A percentile compares a stretch with the other conserved stretches of the same genome.
Conservation (phyloP, 176 grass and related monocot genomes). For the Carex cristatella region DNA sequence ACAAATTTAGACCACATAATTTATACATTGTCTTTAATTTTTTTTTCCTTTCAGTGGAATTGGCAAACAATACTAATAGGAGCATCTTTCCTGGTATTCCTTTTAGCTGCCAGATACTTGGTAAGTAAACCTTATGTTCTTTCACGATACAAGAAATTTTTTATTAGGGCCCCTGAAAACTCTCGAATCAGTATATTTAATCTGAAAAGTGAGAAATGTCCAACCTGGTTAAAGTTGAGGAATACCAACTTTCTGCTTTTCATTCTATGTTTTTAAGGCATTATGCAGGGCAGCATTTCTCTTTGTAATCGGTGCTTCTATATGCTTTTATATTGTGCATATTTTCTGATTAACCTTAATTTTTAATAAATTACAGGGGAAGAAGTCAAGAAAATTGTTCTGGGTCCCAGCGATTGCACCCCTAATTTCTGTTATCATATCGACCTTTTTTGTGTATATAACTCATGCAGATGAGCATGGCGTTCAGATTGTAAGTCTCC, state of each 20-base stretch:
- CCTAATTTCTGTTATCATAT: slow-evolving; percentile 66
- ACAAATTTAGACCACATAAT: not conserved
- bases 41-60: slow-evolving; percentile 66
- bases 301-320: not conserved
- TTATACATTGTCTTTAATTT: not conserved
- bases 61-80: slow-evolving; percentile 89
- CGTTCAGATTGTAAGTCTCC: slow-evolving; percentile 90
- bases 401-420: slow-evolving; percentile 91
- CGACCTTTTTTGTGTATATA: slow-evolving; percentile 82
- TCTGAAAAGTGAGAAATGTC: not conserved
- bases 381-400: slow-evolving; percentile 74
- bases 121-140: slow-evolving; percentile 36
- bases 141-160: not conserved
- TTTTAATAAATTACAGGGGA: slow-evolving; percentile 46
- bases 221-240: not conserved
- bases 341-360: not conserved
- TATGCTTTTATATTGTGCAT: not conserved
- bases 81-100: slow-evolving; percentile 59
- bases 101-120: slow-evolving; percentile 63
- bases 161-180: not conserved
- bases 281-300: not conserved
- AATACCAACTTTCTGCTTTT: not conserved
- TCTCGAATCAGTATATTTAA: not conserved
- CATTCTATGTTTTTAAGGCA: not conserved
- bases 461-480: slow-evolving; percentile 78